Evolutionary conservation across 140 eudicot species (phyloP).

Genomic region (Cichorium intybus): DNA sequence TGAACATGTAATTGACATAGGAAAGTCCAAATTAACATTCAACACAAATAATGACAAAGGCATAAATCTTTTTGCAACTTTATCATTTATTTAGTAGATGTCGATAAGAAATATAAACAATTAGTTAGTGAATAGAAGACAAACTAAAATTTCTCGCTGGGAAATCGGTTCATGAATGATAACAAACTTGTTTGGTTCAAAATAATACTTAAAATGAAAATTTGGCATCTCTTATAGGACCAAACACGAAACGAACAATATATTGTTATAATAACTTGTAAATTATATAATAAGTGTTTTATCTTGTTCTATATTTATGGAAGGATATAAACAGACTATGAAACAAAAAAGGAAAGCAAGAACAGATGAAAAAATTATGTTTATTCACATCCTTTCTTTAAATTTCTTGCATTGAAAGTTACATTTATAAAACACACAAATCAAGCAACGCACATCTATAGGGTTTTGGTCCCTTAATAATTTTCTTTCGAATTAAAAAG

Average conservation of each 20-base stretch:
- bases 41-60: conserved; percentile 1
- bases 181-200: not conserved
- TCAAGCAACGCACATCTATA: conserved; percentile 13
- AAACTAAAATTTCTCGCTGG: not conserved
- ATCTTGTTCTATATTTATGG: not conserved
- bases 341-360: not conserved
- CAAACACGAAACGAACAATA: not conserved
- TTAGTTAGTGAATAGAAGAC: not conserved
- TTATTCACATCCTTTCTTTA: conserved; percentile 18
- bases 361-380: not conserved
- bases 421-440: conserved; percentile 28
- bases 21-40: conserved; percentile 25
- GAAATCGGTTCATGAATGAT: not conserved
- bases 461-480: conserved; percentile 20
- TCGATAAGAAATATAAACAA: not conserved
- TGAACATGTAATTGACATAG: conserved; percentile 1
- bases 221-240: not conserved
- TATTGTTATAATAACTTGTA: not conserved
- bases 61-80: not conserved
- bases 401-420: conserved; percentile 1
- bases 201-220: too few relatives aligned
- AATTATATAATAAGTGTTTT: not conserved
- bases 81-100: not conserved
- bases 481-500: conserved; percentile 14
- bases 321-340: not conserved